These are phyloP conservation scores for Ananas comosus DNA, from an alignment of 176 grass and related monocot species.

Conservation along the genomic window DNA sequence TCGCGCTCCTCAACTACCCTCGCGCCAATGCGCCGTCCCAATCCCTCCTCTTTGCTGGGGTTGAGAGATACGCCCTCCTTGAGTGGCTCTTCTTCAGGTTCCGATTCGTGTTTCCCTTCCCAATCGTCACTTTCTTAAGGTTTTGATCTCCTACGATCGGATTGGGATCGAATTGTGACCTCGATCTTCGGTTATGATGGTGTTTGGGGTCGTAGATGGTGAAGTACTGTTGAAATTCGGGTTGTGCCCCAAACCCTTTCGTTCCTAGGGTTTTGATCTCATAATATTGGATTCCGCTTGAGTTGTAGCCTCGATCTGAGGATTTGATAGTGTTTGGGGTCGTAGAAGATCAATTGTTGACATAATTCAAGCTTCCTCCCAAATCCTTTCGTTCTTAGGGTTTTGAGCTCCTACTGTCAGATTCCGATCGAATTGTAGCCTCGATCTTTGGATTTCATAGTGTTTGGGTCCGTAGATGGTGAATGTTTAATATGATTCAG, in stretches of 20 bases:
- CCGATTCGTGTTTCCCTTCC: background rate
- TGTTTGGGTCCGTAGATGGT: no score
- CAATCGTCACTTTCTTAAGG: conserved; percentile 4
- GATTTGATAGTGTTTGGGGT: no score
- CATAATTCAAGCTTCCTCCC: background rate
- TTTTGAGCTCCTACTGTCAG: background rate
- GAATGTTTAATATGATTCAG: no score
- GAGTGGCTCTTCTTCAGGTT: conserved; percentile 99
- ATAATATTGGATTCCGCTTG: background rate
- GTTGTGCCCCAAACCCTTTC: background rate
- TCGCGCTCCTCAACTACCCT: conserved; percentile 61
- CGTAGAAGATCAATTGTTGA: no score
- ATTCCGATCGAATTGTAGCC: background rate
- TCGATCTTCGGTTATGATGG: background rate
- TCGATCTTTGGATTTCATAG: background rate
- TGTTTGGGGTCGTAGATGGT: background rate
- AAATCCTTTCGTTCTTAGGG: conserved; percentile 2
- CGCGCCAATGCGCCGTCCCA: conserved; percentile 74
- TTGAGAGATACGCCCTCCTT: conserved; percentile 94
- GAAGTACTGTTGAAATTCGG: no score
- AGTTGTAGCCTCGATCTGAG: background rate
- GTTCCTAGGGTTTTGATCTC: background rate
- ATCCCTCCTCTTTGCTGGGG: conserved; percentile 85
- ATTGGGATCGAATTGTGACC: background rate
- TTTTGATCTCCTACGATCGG: background rate